phyloP scores from a whole-genome alignment of 108 stramenopile genomes.

The Nitzschia sp. region DNA sequence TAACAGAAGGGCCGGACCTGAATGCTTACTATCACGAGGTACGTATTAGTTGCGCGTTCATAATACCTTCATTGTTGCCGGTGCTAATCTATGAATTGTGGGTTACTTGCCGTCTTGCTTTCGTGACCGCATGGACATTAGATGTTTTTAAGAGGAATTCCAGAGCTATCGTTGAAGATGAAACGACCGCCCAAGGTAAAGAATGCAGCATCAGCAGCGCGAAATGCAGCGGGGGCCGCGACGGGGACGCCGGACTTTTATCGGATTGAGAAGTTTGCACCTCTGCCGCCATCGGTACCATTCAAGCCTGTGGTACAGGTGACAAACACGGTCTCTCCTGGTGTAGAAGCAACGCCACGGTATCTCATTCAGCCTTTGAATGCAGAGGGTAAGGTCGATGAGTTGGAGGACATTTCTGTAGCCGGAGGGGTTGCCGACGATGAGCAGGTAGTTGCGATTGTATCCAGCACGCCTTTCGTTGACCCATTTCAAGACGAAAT shows the following conservation, averaged over 20 bases:
- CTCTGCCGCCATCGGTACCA: slow-evolving; percentile 28
- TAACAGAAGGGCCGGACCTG: slow-evolving; percentile 41
- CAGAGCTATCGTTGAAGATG: slow-evolving; percentile 34
- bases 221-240: slow-evolving; percentile 16
- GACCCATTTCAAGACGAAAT: background rate
- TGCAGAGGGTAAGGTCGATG: slow-evolving; percentile 1
- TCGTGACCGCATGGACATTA: background rate
- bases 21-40: slow-evolving; percentile 51
- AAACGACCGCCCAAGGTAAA: slow-evolving; percentile 34
- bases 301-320: slow-evolving; percentile 1
- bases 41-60: no score
- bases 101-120: background rate
- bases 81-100: background rate
- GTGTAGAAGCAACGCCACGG: background rate
- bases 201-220: slow-evolving; percentile 10
- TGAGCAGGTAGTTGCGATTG: background rate
- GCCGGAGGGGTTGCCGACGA: background rate
- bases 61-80: no score
- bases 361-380: background rate
- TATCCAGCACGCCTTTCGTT: background rate
- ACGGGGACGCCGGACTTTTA: slow-evolving; percentile 32
- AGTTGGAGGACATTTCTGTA: slow-evolving; percentile 1
- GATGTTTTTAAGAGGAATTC: slow-evolving; percentile 53
- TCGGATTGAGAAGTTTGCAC: slow-evolving; percentile 26
- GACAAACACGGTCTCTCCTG: background rate